Percentiles rank a stretch among this genome's conserved stretches.
Conservation (phyloP, 2,329 filamentous ascomycete species). For the Diaporthe sp. region DNA sequence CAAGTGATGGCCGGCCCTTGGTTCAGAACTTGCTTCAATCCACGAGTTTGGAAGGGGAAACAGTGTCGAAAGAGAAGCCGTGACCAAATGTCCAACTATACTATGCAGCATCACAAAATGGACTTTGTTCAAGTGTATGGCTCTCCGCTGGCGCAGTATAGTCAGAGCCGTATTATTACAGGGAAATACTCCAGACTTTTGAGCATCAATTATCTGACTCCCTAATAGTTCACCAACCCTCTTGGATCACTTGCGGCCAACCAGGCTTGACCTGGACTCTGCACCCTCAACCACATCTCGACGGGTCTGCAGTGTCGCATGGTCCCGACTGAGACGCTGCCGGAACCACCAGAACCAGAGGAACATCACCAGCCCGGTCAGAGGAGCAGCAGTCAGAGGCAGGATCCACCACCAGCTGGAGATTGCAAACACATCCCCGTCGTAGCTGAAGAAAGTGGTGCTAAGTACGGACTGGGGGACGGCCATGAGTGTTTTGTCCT, state of each 20-base stretch:
- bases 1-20: background rate
- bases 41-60: background rate
- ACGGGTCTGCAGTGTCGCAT: background rate
- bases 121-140: background rate
- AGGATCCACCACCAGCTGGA: background rate
- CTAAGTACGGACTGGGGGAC: background rate
- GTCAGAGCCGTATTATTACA: background rate
- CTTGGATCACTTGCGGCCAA: background rate
- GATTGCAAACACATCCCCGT: background rate
- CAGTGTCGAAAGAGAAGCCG: background rate
- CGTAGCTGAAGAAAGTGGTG: background rate
- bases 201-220: too few species aligned
- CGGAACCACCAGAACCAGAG: conserved; percentile 6
- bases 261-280: background rate
- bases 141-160: background rate
- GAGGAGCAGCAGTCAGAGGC: background rate
- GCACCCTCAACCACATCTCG: background rate
- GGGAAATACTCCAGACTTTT: too few species aligned
- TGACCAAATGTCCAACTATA: background rate
- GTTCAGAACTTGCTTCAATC: background rate
- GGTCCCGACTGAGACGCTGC: background rate
- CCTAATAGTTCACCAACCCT: too few species aligned
- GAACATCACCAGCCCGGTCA: conserved; percentile 7
- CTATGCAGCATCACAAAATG: background rate
- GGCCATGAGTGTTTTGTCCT: too few species aligned